Conservation (phyloP, 495 filamentous ascomycete genomes). For the Penicillium daleae region DNA sequence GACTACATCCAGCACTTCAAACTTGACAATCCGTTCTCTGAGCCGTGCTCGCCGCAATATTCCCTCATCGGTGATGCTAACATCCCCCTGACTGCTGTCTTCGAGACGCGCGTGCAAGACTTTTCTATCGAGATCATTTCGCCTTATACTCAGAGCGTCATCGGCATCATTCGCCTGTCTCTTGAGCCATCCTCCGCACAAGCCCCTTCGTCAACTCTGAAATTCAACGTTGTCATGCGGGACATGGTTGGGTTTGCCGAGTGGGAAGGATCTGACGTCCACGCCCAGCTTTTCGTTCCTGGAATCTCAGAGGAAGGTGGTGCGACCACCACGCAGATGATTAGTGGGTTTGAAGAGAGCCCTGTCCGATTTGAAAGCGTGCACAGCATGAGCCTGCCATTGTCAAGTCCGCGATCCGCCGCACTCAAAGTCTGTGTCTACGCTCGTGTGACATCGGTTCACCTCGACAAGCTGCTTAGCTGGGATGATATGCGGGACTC, state of each 20-base stretch:
- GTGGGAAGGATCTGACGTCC: constrained; percentile 92
- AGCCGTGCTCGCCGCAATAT: constrained; percentile 86
- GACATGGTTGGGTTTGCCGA: constrained; percentile 96
- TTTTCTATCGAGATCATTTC: constrained; percentile 88
- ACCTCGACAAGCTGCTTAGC: constrained; percentile 94
- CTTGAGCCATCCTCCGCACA: constrained; percentile 93
- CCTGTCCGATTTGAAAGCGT: constrained; percentile 94
- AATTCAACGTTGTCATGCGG: constrained; percentile 99
- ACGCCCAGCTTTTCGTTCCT: constrained; percentile 94
- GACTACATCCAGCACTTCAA: constrained; percentile 79
- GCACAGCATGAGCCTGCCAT: constrained; percentile 97
- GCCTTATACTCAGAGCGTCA: constrained; percentile 85
- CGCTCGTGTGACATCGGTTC: constrained; percentile 87
- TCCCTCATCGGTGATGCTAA: constrained; percentile 93
- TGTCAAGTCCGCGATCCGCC: constrained; percentile 74
- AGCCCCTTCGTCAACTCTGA: constrained; percentile 87
- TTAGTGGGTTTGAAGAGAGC: constrained; percentile 93
- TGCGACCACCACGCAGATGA: constrained; percentile 91
- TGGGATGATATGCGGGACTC: constrained; percentile 97
- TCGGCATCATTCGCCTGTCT: constrained; percentile 88
- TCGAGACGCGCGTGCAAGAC: constrained; percentile 93
- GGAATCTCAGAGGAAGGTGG: constrained; percentile 91
- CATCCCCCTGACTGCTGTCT: constrained; percentile 90
- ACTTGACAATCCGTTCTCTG: constrained; percentile 76
- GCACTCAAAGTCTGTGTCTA: constrained; percentile 90